These are phyloP conservation scores for Linaria vulgaris DNA, from an alignment of 257 asterid genomes.

Conservation along the genomic window DNA sequence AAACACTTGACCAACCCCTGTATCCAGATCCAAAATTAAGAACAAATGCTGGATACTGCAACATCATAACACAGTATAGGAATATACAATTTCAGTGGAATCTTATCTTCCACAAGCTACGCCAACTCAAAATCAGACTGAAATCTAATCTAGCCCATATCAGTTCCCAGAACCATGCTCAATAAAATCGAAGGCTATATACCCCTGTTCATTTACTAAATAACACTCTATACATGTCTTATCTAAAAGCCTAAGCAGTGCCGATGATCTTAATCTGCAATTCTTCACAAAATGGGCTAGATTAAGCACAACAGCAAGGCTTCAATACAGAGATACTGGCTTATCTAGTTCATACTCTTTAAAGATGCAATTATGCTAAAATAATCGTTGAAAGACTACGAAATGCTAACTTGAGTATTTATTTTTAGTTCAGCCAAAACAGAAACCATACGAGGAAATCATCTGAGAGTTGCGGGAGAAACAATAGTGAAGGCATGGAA, in stretches of 20 bases:
- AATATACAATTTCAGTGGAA: not conserved
- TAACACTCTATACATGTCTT: conserved; percentile 1
- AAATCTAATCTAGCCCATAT: not conserved
- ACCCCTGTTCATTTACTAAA: conserved; percentile 7
- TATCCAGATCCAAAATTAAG: not conserved
- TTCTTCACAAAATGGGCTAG: conserved; percentile 13
- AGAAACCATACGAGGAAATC: not conserved
- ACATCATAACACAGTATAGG: conserved; percentile 8
- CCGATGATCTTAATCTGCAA: conserved; percentile 1
- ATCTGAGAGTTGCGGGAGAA: not conserved
- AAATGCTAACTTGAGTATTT: not conserved
- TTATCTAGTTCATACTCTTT: conserved; percentile 14
- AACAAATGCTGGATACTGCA: conserved; percentile 9
- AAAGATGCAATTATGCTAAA: conserved; percentile 11
- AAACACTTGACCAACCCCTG: conserved; percentile 1
- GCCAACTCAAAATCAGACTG: conserved; percentile 7
- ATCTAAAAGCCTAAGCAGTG: not conserved
- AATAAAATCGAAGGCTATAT: conserved; percentile 4
- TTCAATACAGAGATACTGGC: not conserved
- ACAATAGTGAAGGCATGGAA: conserved; percentile 14
- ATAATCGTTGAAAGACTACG: conserved; percentile 8
- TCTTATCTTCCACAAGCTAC: conserved; percentile 4
- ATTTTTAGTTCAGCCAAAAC: conserved; percentile 9
- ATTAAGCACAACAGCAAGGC: conserved; percentile 6
- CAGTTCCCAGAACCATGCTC: not conserved